A percentile compares a stretch with the other conserved stretches of the same genome.
phyloP scores from a whole-genome alignment of 345 rosid species.

The Streptanthus diversifolius region DNA sequence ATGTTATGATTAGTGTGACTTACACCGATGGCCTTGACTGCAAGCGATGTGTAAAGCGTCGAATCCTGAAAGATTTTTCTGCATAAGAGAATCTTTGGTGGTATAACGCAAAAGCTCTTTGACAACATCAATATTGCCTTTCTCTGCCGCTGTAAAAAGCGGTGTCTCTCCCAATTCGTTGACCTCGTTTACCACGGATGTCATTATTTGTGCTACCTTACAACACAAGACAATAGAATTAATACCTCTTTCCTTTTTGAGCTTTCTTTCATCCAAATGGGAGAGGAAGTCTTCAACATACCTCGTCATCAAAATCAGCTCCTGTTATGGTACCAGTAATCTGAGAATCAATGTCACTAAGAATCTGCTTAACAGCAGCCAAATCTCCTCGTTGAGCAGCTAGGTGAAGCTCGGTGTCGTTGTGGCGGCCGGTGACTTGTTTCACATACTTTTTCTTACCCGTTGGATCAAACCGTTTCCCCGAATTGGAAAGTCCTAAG shows the following conservation, averaged over 20 bases:
- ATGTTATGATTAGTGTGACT: not conserved
- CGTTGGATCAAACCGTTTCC: conserved; percentile 64
- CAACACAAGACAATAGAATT: not conserved
- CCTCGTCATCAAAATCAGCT: conserved; percentile 81
- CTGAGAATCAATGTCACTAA: conserved; percentile 72
- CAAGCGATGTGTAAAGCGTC: conserved; percentile 82
- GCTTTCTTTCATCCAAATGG: not conserved
- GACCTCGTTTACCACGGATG: conserved; percentile 76
- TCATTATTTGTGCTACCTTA: conserved; percentile 54
- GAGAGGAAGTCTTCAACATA: not conserved
- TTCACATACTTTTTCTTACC: conserved; percentile 81
- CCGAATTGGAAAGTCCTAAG: conserved; percentile 53
- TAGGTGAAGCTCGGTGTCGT: conserved; percentile 92
- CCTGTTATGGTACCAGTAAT: conserved; percentile 57
- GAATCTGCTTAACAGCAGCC: conserved; percentile 55
- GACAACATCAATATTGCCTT: conserved; percentile 76
- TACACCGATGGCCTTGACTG: conserved; percentile 81
- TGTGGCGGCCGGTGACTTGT: conserved; percentile 92
- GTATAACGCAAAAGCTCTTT: conserved; percentile 62
- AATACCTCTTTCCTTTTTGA: not conserved
- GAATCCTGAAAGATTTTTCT: conserved; percentile 67
- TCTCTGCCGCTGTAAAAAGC: conserved; percentile 75
- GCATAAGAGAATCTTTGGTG: conserved; percentile 51
- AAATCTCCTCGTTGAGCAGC: conserved; percentile 85
- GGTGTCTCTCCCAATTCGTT: conserved; percentile 96